phyloP scores from a whole-genome alignment of 305 asterid species.

The Withania somnifera region DNA sequence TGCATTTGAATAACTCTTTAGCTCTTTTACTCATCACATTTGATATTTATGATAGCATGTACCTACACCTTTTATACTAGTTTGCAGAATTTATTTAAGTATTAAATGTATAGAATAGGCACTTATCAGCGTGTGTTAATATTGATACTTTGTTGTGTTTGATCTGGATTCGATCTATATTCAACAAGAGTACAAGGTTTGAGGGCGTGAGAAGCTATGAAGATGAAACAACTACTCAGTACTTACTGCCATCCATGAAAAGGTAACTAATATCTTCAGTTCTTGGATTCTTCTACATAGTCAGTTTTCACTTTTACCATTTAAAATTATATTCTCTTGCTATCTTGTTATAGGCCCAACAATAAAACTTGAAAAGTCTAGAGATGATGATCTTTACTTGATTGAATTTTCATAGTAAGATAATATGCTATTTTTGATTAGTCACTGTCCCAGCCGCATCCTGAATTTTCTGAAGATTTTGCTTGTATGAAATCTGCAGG shows the following conservation, averaged over 20 bases:
- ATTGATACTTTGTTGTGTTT: not conserved
- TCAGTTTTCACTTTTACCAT: not conserved
- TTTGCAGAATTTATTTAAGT: not conserved
- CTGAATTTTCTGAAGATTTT: not conserved
- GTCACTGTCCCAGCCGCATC: not conserved
- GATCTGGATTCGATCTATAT: conserved; percentile 83
- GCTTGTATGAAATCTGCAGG: conserved; percentile 23
- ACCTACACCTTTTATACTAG: not conserved
- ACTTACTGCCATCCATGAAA: conserved; percentile 49
- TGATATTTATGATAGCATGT: not conserved
- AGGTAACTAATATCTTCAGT: conserved; percentile 27
- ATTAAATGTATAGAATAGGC: not conserved
- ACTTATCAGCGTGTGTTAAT: not conserved
- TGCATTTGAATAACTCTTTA: not conserved
- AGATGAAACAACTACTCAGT: conserved; percentile 36
- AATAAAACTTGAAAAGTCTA: conserved; percentile 58
- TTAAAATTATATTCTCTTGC: conserved; percentile 7
- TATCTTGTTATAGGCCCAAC: conserved; percentile 31
- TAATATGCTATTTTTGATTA: not conserved
- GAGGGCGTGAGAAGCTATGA: conserved; percentile 72
- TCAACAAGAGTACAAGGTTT: conserved; percentile 88
- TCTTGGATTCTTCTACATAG: not conserved
- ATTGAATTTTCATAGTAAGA: conserved; percentile 64
- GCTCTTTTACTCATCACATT: not conserved
- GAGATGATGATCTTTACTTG: conserved; percentile 79